phyloP scores from a whole-genome alignment of 768 basidiomycete species.

The Suillus brevipes region DNA sequence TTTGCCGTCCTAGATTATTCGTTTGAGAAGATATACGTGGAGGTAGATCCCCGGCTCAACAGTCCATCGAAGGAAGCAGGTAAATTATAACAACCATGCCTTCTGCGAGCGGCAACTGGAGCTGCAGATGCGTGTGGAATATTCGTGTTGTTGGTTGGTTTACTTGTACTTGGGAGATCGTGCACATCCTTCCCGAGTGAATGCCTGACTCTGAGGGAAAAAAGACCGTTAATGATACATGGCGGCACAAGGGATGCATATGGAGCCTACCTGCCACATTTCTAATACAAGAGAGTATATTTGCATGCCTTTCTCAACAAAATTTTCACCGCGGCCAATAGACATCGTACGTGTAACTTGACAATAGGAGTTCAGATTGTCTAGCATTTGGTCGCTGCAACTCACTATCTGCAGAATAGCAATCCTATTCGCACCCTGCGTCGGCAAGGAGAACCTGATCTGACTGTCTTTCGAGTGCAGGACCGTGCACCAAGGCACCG shows the following conservation, averaged over 20 bases:
- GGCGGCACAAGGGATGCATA: not conserved
- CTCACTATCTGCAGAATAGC: constrained; percentile 57
- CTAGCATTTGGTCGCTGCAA: constrained; percentile 4
- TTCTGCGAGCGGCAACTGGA: constrained; percentile 67
- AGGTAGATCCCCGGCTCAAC: constrained; percentile 92
- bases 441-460: constrained; percentile 84
- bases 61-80: constrained; percentile 47
- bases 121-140: constrained; percentile 75
- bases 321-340: constrained; percentile 91
- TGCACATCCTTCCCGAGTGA: constrained; percentile 93
- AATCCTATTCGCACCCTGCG: constrained; percentile 87
- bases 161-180: constrained; percentile 82
- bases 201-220: constrained; percentile 91
- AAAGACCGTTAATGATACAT: constrained; percentile 69
- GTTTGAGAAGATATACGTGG: constrained; percentile 58
- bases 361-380: constrained; percentile 40
- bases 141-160: constrained; percentile 58
- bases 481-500: constrained; percentile 43
- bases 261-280: constrained; percentile 77
- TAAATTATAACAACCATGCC: constrained; percentile 81
- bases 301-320: constrained; percentile 73
- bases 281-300: constrained; percentile 86
- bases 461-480: constrained; percentile 38
- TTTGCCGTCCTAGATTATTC: not conserved
- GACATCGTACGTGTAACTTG: constrained; percentile 80